Conservation (phyloP, 208 protist genomes). For the Acanthamoeba castellanii region DNA sequence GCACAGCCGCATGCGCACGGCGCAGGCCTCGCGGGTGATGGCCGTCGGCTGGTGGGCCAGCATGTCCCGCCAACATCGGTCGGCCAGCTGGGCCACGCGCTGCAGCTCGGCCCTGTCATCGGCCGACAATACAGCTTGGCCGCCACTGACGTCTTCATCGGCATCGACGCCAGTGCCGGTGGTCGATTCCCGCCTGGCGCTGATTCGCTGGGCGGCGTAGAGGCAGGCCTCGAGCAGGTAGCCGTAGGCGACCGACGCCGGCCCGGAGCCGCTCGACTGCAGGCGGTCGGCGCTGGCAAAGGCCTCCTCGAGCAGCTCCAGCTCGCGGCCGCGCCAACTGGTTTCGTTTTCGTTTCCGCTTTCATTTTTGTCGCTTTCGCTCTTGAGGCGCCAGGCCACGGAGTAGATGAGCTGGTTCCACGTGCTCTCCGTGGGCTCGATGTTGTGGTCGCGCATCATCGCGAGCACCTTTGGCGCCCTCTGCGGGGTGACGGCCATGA, state of each 20-base stretch:
- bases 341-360: not conserved
- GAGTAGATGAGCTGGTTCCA: not conserved
- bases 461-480: not conserved
- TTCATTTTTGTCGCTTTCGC: not conserved
- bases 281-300: not conserved
- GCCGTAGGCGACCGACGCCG: not conserved
- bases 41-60: not conserved
- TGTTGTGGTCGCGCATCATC: not conserved
- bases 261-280: not conserved
- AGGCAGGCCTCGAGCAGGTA: not conserved
- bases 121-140: no score
- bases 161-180: not conserved
- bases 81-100: not conserved
- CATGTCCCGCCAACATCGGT: not conserved
- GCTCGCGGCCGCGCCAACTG: not conserved
- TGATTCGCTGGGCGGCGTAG: not conserved
- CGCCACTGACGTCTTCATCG: no score
- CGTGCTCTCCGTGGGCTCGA: not conserved
- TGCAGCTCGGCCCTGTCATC: not conserved
- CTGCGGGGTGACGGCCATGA: not conserved
- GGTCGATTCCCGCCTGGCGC: not conserved
- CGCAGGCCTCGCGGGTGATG: not conserved
- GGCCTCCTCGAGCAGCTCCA: slow-evolving; percentile 11
- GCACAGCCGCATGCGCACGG: not conserved
- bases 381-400: not conserved